Percentiles rank a stretch among this genome's conserved stretches.
Evolutionary conservation across 129 eudicot species (phyloP).

Genomic region (Sambucus nigra): DNA sequence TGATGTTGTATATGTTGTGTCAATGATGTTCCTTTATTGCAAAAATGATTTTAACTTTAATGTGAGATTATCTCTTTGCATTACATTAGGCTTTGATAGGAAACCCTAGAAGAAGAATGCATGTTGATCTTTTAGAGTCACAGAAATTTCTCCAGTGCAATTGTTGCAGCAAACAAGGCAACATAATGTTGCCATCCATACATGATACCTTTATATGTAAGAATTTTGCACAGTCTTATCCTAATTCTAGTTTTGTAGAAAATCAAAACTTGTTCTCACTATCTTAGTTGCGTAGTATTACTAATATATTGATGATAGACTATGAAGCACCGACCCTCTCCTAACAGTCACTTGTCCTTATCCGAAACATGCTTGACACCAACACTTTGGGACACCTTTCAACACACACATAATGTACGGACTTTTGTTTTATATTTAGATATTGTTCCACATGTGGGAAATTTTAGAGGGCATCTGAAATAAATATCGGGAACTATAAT

Average conservation of each 20-base stretch:
- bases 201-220: slow-evolving; percentile 81
- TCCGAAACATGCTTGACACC: not conserved
- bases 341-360: too few relatives aligned
- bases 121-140: slow-evolving; percentile 73
- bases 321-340: not conserved
- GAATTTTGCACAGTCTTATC: slow-evolving; percentile 1
- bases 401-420: not conserved
- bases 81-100: slow-evolving; percentile 56
- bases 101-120: slow-evolving; percentile 83
- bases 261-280: not conserved
- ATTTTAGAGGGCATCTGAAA: not conserved
- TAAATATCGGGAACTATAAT: too few relatives aligned
- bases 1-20: not conserved
- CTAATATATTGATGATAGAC: too few relatives aligned
- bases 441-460: not conserved
- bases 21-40: not conserved
- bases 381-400: not conserved
- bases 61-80: not conserved
- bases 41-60: too few relatives aligned
- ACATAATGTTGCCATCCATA: slow-evolving; percentile 39
- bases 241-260: not conserved
- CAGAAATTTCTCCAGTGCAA: slow-evolving; percentile 56
- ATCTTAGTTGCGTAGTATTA: too few relatives aligned
- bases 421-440: too few relatives aligned
- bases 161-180: slow-evolving; percentile 65